Evolutionary conservation across 2,329 filamentous ascomycete species (phyloP), one percentile per base, ranked within the genome.

Genomic region (Cercospora sojina): DNA sequence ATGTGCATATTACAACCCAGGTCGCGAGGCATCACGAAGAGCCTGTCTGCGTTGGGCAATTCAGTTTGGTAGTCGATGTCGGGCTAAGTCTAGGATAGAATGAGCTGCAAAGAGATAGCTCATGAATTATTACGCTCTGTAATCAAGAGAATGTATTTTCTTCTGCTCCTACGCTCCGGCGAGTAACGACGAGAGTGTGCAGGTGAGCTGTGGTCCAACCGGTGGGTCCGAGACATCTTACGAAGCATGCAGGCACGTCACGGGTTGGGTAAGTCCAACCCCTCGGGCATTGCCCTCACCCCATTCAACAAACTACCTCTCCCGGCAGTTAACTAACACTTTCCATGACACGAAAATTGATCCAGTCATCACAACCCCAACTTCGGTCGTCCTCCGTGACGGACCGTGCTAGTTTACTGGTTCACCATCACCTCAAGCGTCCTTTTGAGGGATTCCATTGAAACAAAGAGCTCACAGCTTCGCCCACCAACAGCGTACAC

Each of bases 1-100:
- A 58, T 62, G 58, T 67, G 59, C 29, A 62, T 59, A 68, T 62
- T 51, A 61, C 29, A 43, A 62, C 67, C 64, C 66, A 64, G 65
- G 60, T 67, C 65, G 65, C 65, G 61, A 67, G 57, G 65, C 55
- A 41, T 51, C 31, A 43, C 41, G 47, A 51, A 47, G 27, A 25
- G 58, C 62, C 59, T 59, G 61, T 61, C 65, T 47, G 65, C 65
- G 65, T 68, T 68, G 66, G 66, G 32, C 23, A 55, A 25, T 23
- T 55, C 23, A 27, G 25, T 23, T 29, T n/a, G 27, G 51, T 29
- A 23, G 23, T 29, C 51, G 16, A 49, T 49, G 18, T 49, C 43
- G 43, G 43, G n/a, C 18, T 49, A 49, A 20, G 41, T 4, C 12
- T 47, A 20, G 43, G 43, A 20, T 49, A 49, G 35, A 38, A 38